Conservation (phyloP, 148 eudicot species). For the Cornus suecica region DNA sequence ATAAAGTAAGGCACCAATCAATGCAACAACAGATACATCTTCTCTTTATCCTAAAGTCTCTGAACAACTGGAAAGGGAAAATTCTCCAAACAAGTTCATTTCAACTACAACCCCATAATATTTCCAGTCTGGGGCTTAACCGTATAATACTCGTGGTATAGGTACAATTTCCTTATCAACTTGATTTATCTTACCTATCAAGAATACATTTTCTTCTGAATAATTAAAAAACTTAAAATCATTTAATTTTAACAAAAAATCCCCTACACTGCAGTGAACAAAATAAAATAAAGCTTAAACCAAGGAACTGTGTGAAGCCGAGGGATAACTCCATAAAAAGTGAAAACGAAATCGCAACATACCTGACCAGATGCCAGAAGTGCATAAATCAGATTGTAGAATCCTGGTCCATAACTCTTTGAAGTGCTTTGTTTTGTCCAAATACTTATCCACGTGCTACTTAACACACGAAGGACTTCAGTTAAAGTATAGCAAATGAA, state of each 20-base stretch:
- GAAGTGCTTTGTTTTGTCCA: conserved; percentile 65
- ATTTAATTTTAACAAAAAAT: not conserved
- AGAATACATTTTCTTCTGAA: not conserved
- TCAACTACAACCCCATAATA: not conserved
- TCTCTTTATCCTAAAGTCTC: not conserved
- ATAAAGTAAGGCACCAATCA: not conserved
- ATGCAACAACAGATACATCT: not conserved
- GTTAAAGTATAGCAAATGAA: conserved; percentile 56
- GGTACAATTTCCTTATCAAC: not conserved
- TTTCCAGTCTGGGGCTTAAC: not conserved
- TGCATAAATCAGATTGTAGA: conserved; percentile 51
- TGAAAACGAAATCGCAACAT: conserved; percentile 1
- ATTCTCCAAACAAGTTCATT: not conserved
- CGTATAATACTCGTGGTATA: too few species aligned
- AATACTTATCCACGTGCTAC: conserved; percentile 74
- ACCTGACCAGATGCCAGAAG: conserved; percentile 63
- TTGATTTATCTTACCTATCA: not conserved
- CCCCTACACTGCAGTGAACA: not conserved
- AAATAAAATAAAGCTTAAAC: not conserved
- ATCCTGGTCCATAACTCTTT: conserved; percentile 37
- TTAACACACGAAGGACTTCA: conserved; percentile 61
- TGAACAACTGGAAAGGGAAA: not conserved
- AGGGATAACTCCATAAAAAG: not conserved
- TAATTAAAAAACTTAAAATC: not conserved
- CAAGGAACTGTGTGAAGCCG: not conserved